These are phyloP conservation scores for Pisolithus tinctorius DNA, from an alignment of 768 basidiomycete genomes.

Conservation along the genomic window DNA sequence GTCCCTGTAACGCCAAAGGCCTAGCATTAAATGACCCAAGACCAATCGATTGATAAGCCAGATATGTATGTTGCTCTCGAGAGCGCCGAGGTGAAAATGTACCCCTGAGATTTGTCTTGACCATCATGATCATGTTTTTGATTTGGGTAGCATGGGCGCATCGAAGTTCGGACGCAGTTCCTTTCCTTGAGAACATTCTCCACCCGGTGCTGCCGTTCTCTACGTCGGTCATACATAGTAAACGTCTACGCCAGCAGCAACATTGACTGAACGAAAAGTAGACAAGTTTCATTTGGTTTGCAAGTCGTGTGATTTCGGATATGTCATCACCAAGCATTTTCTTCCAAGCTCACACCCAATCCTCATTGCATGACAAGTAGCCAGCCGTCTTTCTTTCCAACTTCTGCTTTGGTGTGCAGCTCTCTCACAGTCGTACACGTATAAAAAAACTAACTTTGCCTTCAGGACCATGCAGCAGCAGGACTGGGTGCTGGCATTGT, in stretches of 20 bases:
- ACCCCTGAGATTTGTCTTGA: too few species aligned
- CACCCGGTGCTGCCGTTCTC: too few species aligned
- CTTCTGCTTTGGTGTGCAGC: constrained; percentile 26
- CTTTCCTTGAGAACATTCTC: too few species aligned
- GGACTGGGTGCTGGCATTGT: constrained; percentile 91
- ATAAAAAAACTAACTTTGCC: background rate
- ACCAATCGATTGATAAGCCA: too few species aligned
- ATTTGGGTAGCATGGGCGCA: too few species aligned
- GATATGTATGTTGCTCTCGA: too few species aligned
- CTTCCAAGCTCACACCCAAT: background rate
- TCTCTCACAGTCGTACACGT: background rate
- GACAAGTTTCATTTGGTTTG: background rate
- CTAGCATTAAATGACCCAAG: too few species aligned
- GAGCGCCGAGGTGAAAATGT: too few species aligned
- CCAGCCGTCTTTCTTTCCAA: constrained; percentile 38
- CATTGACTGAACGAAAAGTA: background rate
- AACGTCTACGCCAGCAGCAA: background rate
- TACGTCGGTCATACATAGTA: background rate
- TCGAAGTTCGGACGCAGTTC: too few species aligned
- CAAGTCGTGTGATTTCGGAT: background rate
- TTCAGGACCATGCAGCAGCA: constrained; percentile 89
- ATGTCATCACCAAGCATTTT: background rate
- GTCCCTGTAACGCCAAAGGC: too few species aligned
- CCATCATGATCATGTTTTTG: too few species aligned
- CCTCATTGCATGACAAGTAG: constrained; percentile 21